Base-by-base conservation (phyloP, 1,284 basidiomycete species). In the Ustilago curta region DNA sequence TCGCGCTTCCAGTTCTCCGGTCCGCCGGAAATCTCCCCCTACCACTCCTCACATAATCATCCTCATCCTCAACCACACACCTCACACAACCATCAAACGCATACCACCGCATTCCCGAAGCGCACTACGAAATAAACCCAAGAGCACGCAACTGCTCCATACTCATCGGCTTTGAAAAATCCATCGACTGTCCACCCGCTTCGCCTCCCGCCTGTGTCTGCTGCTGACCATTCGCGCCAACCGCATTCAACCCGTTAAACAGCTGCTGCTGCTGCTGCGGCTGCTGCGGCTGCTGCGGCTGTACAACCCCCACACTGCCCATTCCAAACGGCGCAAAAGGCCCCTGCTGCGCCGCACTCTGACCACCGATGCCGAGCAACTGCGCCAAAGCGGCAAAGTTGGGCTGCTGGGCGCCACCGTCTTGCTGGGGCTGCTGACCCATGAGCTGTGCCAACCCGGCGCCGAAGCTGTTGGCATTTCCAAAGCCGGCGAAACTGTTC, bases 101-200 rank as follows among this genome's bases (percentile, higher is more conserved):
- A n/a, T 29, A 31, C 16, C 19, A 43, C 42, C 19, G n/a, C 2
- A 16, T n/a, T 43, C n/a, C 32, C 11, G 3, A 37, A 12, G 29
- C 27, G 19, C 8, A 25, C 43, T 54, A 72, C n/a, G 63, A 53
- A 12, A 76, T 58, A 39, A 76, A 70, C 2, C 73, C 73, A 18
- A 76, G 54, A 18, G 73, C 64, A 37, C 69, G 68, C 21, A 76
- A 39, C 19, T 76, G 73, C 14, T 76, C 73, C 61, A 76, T 71
- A 6, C 64, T 65, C 64, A 76, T 69, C 4, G 71, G 71, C 27
- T 74, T 61, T 12, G 60, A 65, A n/a, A 69, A 69, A 37, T 74
- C 71, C 45, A 70, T 31, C 29, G 37, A 23, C 7, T 27, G 21
- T 16, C 29, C 45, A 16, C 5, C 25, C 4, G 27, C 25, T 4